Base-by-base conservation (phyloP, 345 rosid species). In the Sonneratia caseolaris region DNA sequence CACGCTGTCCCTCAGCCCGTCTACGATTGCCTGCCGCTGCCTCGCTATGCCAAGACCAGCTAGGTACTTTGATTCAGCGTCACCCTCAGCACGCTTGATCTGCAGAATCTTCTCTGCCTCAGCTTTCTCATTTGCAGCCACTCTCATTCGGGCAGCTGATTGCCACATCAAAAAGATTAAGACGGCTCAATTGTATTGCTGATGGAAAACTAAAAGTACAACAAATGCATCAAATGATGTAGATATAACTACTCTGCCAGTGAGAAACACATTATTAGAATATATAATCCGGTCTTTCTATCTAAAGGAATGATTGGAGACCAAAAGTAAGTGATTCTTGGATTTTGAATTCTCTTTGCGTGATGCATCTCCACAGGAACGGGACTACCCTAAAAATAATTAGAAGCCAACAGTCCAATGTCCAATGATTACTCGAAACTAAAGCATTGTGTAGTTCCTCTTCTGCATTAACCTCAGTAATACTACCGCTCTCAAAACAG, bases 21-120 rank as follows among this genome's bases (percentile, higher is more conserved):
- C 89, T 38, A 85, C 89, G 24, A 87, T 87, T n/a, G 91, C 89
- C 80, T 87, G 89, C 62, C 91, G 78, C 82, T 87, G 91, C 37
- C 89, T 77, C 0, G 91, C 91, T 21, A 87, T 84, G 55, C 91
- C 91, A 7, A 85, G 68, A 16, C 91, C 91, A 9, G 86, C 73
- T 57, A 87, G 84, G 68, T 87, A 87, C 64, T 87, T 87, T 0
- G 91, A 82, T 65, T 87, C 91, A 3, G 91, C 91, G 37, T 87
- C 91, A 76, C 91, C 89, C 42, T 87, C 89, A 0, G 89, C 89
- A 68, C 87, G 80, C 85, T 87, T 87, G 78, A 87, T 85, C 73
- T 87, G 91, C 72, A 87, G 73, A 64, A 85, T 87, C 78, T 85
- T 87, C 82, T 87, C 91, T 18, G 91, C 91, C 71, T 87, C 89